Conservation (phyloP, 225 moss, liverwort and hornwort genomes). For the Ulota crispa region DNA sequence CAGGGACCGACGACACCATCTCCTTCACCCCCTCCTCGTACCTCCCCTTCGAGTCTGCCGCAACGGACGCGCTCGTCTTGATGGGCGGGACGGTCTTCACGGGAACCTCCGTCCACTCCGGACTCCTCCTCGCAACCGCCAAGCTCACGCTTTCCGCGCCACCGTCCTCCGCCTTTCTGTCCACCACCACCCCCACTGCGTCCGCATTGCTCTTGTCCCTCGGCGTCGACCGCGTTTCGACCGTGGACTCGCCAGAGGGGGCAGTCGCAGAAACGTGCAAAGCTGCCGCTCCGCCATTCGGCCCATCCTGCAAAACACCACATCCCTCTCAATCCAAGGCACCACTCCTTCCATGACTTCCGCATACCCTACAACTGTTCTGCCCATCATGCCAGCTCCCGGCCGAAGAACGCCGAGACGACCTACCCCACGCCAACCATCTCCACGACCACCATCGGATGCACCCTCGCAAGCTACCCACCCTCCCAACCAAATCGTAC, state of each 20-base stretch:
- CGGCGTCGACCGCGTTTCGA: slow-evolving; percentile 23
- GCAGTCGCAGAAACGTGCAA: slow-evolving; percentile 19
- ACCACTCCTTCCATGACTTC: background rate
- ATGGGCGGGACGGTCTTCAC: slow-evolving; percentile 45
- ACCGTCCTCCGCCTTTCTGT: slow-evolving; percentile 16
- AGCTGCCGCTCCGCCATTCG: slow-evolving; percentile 26
- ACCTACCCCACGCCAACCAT: background rate
- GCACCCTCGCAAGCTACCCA: background rate
- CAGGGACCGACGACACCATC: slow-evolving; percentile 12
- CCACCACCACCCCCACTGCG: slow-evolving; percentile 5
- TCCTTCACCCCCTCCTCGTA: slow-evolving; percentile 43
- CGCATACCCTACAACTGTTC: background rate
- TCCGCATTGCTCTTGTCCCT: slow-evolving; percentile 28
- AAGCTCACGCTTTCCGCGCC: slow-evolving; percentile 15
- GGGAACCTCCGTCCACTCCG: slow-evolving; percentile 53
- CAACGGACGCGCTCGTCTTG: slow-evolving; percentile 38
- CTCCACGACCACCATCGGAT: background rate
- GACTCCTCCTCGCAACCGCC: slow-evolving; percentile 8
- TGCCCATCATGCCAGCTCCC: background rate
- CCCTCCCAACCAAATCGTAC: background rate
- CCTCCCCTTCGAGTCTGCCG: slow-evolving; percentile 26
- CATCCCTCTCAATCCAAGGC: slow-evolving; percentile 20
- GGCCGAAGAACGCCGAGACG: background rate
- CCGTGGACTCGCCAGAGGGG: slow-evolving; percentile 9
- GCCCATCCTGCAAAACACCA: slow-evolving; percentile 37